A percentile compares a stretch with the other conserved stretches of the same genome.
phyloP scores from a whole-genome alignment of 345 rosid species.

The Eucalyptus cladocalyx region DNA sequence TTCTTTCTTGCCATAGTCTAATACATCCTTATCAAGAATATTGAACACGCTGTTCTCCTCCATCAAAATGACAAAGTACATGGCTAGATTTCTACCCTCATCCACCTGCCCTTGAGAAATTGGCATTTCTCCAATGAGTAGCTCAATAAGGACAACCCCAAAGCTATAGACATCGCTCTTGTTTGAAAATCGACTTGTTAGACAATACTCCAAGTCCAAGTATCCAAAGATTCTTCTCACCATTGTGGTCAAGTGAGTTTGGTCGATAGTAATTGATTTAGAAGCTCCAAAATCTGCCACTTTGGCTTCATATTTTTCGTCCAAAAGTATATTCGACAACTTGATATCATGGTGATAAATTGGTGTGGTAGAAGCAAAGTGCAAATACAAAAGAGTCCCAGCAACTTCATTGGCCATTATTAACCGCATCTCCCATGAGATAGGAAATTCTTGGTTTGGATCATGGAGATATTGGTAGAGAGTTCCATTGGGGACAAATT shows the following conservation, averaged over 20 bases:
- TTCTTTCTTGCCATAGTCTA: no score
- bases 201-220: background rate
- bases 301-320: no score
- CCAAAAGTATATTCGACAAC: background rate
- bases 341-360: background rate
- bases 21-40: background rate
- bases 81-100: background rate
- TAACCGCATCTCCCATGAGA: background rate
- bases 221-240: background rate
- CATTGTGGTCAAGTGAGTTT: background rate
- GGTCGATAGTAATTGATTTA: background rate
- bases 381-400: fast-evolving
- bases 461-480: background rate
- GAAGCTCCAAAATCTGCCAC: background rate
- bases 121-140: fast-evolving
- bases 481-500: background rate
- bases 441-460: background rate
- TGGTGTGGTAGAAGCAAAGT: fast-evolving
- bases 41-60: fast-evolving
- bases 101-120: background rate
- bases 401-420: background rate
- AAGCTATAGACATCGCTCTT: background rate
- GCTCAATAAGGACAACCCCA: background rate
- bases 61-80: background rate
- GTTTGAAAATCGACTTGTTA: fast-evolving